Evolutionary conservation across 345 rosid genomes (phyloP), one percentile per base, ranked within the genome.

Genomic region (Orychophragmus violaceus): DNA sequence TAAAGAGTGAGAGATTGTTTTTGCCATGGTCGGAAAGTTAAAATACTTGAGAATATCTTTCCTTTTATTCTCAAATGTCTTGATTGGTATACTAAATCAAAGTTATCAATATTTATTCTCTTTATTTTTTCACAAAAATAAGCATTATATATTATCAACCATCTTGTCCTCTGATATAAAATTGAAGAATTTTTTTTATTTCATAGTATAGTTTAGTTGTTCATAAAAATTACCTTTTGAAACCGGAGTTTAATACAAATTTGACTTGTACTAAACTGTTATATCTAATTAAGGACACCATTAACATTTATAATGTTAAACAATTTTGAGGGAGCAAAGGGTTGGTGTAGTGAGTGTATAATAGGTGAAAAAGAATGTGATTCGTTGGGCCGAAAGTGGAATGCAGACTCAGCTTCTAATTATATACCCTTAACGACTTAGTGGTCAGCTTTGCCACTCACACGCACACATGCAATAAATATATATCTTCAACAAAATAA

Each of bases 361-460:
- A 68, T 62, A 44, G 37, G 69, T 54, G 64, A 55, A 53, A 27
- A 71, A 55, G 69, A 71, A 63, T 63, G 64, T 63, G 69, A 63
- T 63, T 63, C 75, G 45, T 55, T 63, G 50, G 2, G 32, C 49
- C 49, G 64, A 44, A 62, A 71, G 69, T 71, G 75, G 75, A 71
- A 71, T 63, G 49, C 64, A 63, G 39, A 71, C 75, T 71, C 75
- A 71, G 69, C 69, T 71, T 71, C 39, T 44, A 42, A 54, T 70
- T 70, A 62, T 71, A 71, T 62, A 35, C 69, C 28, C 28, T 30
- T 59, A 8, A 58, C 49, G 5, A 68, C 48, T 46, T 60, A 41
- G 74, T 70, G 74, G 62, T 52, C 68, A 39, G 25, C 67, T 50
- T 69, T 39, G 67, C 27, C 33, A 60, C 60, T 9, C 66, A 69